Base-by-base conservation (phyloP, 225 moss, liverwort and hornwort genomes). In the Asterella californica region DNA sequence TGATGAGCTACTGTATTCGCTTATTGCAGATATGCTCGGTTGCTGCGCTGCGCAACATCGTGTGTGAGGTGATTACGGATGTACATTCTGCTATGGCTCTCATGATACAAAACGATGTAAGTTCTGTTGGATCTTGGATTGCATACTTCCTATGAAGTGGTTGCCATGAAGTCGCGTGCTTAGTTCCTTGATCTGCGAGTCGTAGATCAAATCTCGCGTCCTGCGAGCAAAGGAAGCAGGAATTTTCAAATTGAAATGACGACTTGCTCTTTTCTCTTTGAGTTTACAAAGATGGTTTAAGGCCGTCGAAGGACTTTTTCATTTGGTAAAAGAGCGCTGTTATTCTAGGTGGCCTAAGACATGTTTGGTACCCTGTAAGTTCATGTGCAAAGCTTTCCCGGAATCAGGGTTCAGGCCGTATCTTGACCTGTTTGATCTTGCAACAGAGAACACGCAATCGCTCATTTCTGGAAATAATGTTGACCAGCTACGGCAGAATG, bases 11-110 rank as follows among this genome's bases (percentile, higher is more conserved):
- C 24, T 82, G 48, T 80, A 34, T n/a, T 42, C 37, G 64, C 70
- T 29, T 79, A 49, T 83, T 70, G 72, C 89, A 99, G 97, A 81
- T 99, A 77, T 99, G 93, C 88, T 85, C 91, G 24, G 93, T 94
- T 83, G 89, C 88, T 79, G 92, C 90, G 66, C 84, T 99, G 24
- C 94, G 97, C 72, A 84, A 88, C 77, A 85, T 99, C 57, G 84
- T 99, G 53, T 93, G 92, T 75, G 86, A 81, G 69, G 93, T 92
- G 80, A 85, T 90, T 76, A 82, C 90, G 32, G 63, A 49, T 60
- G 75, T 76, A 37, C 62, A 45, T 34, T 70, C 62, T 24, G 49
- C 19, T 27, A 61, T 45, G 76, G 72, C 49, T 54, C 0, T 70
- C 47, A 54, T 72, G 38, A 75, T 70, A 55, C 81, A 79, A 78